Evolutionary conservation across 1,284 basidiomycete genomes (phyloP).

Genomic region (Cutaneotrichosporon cyanovorans): DNA sequence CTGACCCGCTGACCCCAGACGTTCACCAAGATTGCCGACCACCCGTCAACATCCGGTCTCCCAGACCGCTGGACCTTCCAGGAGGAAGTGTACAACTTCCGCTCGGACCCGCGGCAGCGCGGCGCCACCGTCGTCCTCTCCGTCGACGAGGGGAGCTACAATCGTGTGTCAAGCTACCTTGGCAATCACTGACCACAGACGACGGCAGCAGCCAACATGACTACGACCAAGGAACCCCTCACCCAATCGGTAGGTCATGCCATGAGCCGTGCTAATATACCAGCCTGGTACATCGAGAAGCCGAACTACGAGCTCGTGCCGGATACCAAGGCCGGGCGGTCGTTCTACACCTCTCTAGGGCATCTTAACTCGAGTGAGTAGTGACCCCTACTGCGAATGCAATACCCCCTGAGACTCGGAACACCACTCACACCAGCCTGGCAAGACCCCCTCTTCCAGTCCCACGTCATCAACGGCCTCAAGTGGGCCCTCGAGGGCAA

Average conservation of each 20-base stretch:
- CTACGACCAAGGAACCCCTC: conserved; percentile 32
- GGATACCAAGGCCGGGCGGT: conserved; percentile 54
- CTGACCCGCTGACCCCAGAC: conserved; percentile 39
- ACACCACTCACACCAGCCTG: no score
- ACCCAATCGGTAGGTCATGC: conserved; percentile 34
- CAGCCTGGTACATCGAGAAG: conserved; percentile 62
- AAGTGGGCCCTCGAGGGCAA: conserved; percentile 57
- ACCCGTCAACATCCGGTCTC: conserved; percentile 60
- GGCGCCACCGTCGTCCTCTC: conserved; percentile 61
- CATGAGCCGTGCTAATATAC: neutral
- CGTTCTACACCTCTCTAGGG: conserved; percentile 71
- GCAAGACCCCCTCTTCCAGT: conserved; percentile 57
- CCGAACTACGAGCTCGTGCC: conserved; percentile 50
- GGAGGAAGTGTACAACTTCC: conserved; percentile 61
- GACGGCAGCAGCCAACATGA: neutral
- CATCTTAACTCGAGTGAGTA: conserved; percentile 58
- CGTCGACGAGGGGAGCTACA: conserved; percentile 61
- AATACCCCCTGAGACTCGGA: no score
- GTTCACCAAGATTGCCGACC: conserved; percentile 53
- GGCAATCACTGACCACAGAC: neutral
- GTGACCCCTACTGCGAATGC: no score
- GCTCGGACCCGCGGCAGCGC: conserved; percentile 60
- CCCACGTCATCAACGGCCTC: conserved; percentile 66
- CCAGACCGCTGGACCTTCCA: conserved; percentile 57
- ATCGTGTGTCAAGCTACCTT: conserved; percentile 1